Evolutionary conservation across 306 rosid genomes (phyloP).

Genomic region (Amphicarpaea edgeworthii): DNA sequence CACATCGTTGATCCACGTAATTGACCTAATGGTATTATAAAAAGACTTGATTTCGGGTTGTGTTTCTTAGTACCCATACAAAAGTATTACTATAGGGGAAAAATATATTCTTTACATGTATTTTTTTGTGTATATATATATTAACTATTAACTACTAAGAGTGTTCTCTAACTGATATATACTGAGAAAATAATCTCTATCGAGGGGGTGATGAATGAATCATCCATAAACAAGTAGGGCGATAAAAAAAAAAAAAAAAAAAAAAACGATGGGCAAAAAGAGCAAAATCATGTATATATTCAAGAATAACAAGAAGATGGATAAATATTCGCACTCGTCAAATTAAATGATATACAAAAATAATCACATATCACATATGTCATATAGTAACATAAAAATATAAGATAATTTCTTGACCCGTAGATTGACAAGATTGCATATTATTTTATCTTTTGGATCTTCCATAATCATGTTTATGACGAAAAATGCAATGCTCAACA

Average conservation of each 20-base stretch:
- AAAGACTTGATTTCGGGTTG: too few relatives aligned
- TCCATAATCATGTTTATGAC: neutral
- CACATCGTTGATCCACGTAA: neutral
- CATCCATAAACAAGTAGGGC: neutral
- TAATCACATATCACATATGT: neutral
- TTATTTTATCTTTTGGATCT: neutral
- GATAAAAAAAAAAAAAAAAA: neutral
- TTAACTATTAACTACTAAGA: neutral
- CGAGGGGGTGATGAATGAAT: too few relatives aligned
- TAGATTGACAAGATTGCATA: neutral
- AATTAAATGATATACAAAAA: neutral
- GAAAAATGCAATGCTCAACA: neutral
- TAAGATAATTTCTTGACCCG: neutral
- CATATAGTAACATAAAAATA: neutral
- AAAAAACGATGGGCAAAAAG: neutral
- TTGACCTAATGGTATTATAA: neutral
- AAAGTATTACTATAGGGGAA: too few relatives aligned
- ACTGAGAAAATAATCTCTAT: too few relatives aligned
- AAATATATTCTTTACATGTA: neutral
- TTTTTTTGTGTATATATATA: neutral
- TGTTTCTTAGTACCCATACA: too few relatives aligned
- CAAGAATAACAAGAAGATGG: neutral
- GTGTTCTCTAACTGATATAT: neutral
- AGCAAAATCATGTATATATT: neutral
- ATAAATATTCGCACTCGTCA: neutral